A percentile compares a stretch with the other conserved stretches of the same genome.
These are phyloP conservation scores for Endotrypanum monterogeii DNA, from an alignment of 208 protist genomes.

Conservation along the genomic window DNA sequence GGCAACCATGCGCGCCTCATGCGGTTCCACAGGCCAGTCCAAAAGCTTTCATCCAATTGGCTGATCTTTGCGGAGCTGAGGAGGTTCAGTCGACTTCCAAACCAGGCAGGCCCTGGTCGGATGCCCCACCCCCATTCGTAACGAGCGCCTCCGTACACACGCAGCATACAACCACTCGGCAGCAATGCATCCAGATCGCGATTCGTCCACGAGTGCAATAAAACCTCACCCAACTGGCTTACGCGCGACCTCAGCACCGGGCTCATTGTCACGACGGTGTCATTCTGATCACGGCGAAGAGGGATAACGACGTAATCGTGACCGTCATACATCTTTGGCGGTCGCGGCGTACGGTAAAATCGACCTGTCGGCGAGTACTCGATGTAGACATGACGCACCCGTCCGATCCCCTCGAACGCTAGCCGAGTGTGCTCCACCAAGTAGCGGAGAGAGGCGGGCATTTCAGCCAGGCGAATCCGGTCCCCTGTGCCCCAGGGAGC, in stretches of 20 bases:
- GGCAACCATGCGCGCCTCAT: not conserved
- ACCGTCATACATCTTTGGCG: slow-evolving; percentile 78
- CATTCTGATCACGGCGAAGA: slow-evolving; percentile 50
- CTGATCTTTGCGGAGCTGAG: slow-evolving; percentile 3
- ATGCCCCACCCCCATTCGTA: slow-evolving; percentile 90
- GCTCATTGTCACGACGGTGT: slow-evolving; percentile 75
- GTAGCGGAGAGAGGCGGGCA: slow-evolving; percentile 74
- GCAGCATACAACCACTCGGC: slow-evolving; percentile 60
- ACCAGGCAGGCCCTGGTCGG: slow-evolving; percentile 67
- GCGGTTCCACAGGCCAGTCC: not conserved
- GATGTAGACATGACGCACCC: slow-evolving; percentile 85
- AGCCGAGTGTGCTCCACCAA: slow-evolving; percentile 50
- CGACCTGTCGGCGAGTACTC: slow-evolving; percentile 80
- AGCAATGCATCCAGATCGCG: slow-evolving; percentile 76
- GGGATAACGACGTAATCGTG: slow-evolving; percentile 91
- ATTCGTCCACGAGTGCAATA: slow-evolving; percentile 76
- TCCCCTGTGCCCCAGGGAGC: slow-evolving; percentile 87
- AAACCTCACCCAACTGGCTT: slow-evolving; percentile 56
- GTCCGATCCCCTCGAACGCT: slow-evolving; percentile 53
- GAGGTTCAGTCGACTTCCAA: slow-evolving; percentile 53
- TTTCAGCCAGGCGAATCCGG: slow-evolving; percentile 46
- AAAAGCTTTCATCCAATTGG: not conserved
- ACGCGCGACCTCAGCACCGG: slow-evolving; percentile 70
- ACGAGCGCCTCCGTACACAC: slow-evolving; percentile 71
- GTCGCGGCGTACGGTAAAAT: slow-evolving; percentile 62